Conservation (phyloP, 768 basidiomycete species). For the Leccinum broughii region DNA sequence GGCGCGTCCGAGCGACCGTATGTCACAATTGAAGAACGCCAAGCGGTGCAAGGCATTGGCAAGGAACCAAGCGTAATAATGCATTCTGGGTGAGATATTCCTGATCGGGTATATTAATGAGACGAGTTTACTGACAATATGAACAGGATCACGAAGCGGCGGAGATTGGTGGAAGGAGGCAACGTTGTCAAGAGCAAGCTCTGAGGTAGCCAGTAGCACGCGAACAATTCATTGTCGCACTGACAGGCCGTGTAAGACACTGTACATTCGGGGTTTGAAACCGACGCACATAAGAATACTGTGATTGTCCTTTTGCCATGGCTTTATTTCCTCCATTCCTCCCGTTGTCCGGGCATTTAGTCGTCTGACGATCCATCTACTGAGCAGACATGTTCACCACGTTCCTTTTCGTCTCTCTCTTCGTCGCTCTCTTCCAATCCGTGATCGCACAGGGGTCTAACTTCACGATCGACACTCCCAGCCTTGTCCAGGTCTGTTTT, state of each 20-base stretch:
- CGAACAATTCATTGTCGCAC: not conserved
- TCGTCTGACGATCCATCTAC: slow-evolving; percentile 2
- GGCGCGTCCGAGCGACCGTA: too few relatives aligned
- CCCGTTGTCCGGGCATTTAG: slow-evolving; percentile 11
- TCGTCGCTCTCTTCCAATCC: slow-evolving; percentile 52
- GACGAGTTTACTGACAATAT: slow-evolving; percentile 1
- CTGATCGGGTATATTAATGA: not conserved
- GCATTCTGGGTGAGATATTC: slow-evolving; percentile 71
- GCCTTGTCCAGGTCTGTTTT: slow-evolving; percentile 49
- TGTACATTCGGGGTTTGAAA: slow-evolving; percentile 26
- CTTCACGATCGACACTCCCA: slow-evolving; percentile 54
- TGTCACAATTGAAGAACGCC: too few relatives aligned
- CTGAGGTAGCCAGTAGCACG: slow-evolving; percentile 1
- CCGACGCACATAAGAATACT: slow-evolving; percentile 8
- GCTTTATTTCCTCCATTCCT: not conserved
- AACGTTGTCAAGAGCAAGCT: slow-evolving; percentile 31
- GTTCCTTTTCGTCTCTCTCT: slow-evolving; percentile 72
- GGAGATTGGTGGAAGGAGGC: slow-evolving; percentile 29
- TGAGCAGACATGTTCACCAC: slow-evolving; percentile 68
- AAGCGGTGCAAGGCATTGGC: too few relatives aligned
- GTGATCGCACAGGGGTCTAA: slow-evolving; percentile 45
- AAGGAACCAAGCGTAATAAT: slow-evolving; percentile 59
- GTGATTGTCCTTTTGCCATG: not conserved
- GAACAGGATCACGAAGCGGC: slow-evolving; percentile 33
- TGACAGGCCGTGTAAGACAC: slow-evolving; percentile 6